phyloP scores from a whole-genome alignment of 768 basidiomycete species.

The Tricholoma sp. region DNA sequence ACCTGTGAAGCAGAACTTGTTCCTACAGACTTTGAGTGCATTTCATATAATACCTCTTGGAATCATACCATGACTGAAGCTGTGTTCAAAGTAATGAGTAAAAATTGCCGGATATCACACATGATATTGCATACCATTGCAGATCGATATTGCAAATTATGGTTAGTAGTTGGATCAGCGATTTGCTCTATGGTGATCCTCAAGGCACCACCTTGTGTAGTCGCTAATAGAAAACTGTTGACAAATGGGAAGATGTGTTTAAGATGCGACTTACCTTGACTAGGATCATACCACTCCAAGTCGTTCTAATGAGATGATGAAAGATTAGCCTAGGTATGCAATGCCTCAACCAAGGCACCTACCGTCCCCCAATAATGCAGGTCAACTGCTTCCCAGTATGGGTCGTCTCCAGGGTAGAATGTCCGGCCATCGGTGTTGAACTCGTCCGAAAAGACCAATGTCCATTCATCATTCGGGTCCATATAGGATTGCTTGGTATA shows the following conservation, averaged over 20 bases:
- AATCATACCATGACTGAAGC: conserved; percentile 30
- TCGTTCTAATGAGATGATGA: conserved; percentile 34
- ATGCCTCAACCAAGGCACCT: conserved; percentile 19
- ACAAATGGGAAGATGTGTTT: background rate
- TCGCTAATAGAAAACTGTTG: conserved; percentile 29
- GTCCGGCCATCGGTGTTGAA: conserved; percentile 69
- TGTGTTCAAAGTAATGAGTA: conserved; percentile 6
- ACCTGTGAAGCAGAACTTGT: conserved; percentile 75
- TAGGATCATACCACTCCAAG: conserved; percentile 77
- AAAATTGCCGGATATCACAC: too few relatives aligned
- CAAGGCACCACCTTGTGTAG: conserved; percentile 65
- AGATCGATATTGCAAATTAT: conserved; percentile 66
- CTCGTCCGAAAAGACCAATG: conserved; percentile 76
- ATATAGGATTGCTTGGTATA: conserved; percentile 49
- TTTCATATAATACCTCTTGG: background rate
- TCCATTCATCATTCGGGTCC: conserved; percentile 45
- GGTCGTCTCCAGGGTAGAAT: conserved; percentile 68
- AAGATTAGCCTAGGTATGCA: background rate
- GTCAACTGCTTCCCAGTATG: conserved; percentile 57
- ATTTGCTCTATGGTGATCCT: conserved; percentile 60
- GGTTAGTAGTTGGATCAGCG: conserved; percentile 37
- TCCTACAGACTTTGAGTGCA: conserved; percentile 22
- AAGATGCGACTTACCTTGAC: conserved; percentile 27
- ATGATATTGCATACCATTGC: conserved; percentile 37
- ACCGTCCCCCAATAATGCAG: conserved; percentile 66